Evolutionary conservation across 768 basidiomycete species (phyloP), one percentile per base, ranked within the genome.

Genomic region (Macrolepiota dolichaula): DNA sequence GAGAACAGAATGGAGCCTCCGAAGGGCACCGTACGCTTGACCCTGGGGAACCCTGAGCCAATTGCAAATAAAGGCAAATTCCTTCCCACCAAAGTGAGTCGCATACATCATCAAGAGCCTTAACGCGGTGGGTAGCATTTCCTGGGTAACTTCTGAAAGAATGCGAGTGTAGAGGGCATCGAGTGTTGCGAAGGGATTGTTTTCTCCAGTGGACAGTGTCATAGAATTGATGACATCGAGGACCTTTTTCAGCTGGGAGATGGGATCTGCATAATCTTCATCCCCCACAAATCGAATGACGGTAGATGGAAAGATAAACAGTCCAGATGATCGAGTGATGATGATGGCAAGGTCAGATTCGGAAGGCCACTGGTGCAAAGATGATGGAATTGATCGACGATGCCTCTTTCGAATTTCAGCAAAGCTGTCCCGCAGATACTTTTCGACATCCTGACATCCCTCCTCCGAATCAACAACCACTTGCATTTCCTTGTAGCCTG

Each of bases 231-330:
- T 51, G 25, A 51, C 25, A 15, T 25, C 46, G 12, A 62, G 52
- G 19, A 59, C 55, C 42, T 47, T 62, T 15, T 56, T 42, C 4
- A 58, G 64, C 47, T 15, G 40, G 25, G 17, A 19, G 4, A 32
- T 35, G 2, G 61, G 56, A 12, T 59, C n/a, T 17, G 40, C 40
- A 15, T 42, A 42, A 5, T 42, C 40, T 17, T n/a, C n/a, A 42
- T 63, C 62, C 15, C 55, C 67, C 36, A 71, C 57, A 57, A 65
- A 71, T 29, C 66, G 64, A 6, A 70, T 49, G 36, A 65, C 63
- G 9, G 66, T 68, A 1, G 67, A 64, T 3, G 63, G 65, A 25
- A 70, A 73, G 35, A 73, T 67, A 47, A 71, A 71, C 50, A 66
- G 65, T 9, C 70, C 67, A 3, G 65, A 67, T 9, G 71, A 64